These are phyloP conservation scores for Irpex rosettiformis DNA, from an alignment of 1,284 basidiomycete species.

Conservation along the genomic window DNA sequence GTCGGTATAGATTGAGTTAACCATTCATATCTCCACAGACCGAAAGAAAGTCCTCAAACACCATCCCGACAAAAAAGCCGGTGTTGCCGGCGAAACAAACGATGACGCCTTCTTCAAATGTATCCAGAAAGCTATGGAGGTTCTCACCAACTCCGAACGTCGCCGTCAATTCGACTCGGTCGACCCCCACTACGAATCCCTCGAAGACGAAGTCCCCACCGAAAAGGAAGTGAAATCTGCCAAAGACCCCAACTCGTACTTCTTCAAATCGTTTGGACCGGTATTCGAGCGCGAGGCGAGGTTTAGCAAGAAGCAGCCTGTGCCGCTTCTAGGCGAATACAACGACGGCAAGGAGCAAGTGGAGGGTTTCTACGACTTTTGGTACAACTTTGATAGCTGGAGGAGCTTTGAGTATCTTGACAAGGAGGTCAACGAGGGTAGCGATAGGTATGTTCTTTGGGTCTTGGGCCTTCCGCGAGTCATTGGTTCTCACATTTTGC, in stretches of 20 bases:
- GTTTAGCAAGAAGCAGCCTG: conserved; percentile 89
- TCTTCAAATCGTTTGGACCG: conserved; percentile 65
- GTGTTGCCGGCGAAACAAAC: conserved; percentile 69
- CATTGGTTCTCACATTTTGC: too few species aligned
- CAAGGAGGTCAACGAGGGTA: conserved; percentile 98
- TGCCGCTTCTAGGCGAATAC: conserved; percentile 75
- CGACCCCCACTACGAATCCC: conserved; percentile 73
- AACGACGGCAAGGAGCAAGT: conserved; percentile 81
- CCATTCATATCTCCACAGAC: conserved; percentile 44
- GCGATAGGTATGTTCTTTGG: conserved; percentile 74
- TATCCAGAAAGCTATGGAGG: conserved; percentile 95
- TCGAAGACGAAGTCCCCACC: conserved; percentile 78
- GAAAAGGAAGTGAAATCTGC: conserved; percentile 60
- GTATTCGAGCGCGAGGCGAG: conserved; percentile 90
- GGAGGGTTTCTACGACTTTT: conserved; percentile 96
- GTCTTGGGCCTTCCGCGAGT: too few species aligned
- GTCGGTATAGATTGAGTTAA: neutral
- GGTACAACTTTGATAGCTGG: conserved; percentile 99
- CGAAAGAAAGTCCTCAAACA: conserved; percentile 99
- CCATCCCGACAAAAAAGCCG: conserved; percentile 98
- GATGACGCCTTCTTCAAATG: conserved; percentile 99
- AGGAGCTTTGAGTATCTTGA: conserved; percentile 97
- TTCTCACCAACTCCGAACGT: conserved; percentile 84
- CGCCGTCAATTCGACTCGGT: conserved; percentile 97
- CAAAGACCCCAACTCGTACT: conserved; percentile 53